These are phyloP conservation scores for Parmales sp. DNA, from an alignment of 108 stramenopile genomes.

Conservation along the genomic window DNA sequence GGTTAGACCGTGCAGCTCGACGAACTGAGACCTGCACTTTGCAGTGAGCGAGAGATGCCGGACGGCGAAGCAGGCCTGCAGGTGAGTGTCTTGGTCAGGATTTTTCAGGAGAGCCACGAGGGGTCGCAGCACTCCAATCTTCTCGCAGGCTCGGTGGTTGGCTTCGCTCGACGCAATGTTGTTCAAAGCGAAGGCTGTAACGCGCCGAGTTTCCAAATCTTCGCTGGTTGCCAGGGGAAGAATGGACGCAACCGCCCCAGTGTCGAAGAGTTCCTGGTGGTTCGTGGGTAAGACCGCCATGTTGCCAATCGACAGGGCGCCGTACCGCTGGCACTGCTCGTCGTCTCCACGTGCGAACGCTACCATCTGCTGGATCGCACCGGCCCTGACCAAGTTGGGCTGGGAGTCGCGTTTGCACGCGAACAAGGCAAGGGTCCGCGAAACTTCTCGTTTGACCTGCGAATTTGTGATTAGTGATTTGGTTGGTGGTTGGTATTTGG, in stretches of 20 bases:
- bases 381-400: conserved; percentile 28
- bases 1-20: conserved; percentile 39
- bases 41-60: conserved; percentile 43
- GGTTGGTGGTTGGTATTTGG: too few species aligned
- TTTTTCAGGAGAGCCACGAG: conserved; percentile 33
- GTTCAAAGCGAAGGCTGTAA: conserved; percentile 48
- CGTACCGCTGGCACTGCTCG: conserved; percentile 37
- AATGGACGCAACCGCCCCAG: conserved; percentile 36
- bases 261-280: conserved; percentile 50
- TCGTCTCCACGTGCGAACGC: conserved; percentile 42
- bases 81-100: conserved; percentile 43
- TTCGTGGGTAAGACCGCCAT: conserved; percentile 36
- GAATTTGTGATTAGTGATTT: conserved; percentile 17
- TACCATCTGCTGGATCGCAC: conserved; percentile 45
- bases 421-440: conserved; percentile 58
- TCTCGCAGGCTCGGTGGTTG: conserved; percentile 53
- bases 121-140: conserved; percentile 46
- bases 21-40: conserved; percentile 44
- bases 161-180: conserved; percentile 40
- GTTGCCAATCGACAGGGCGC: conserved; percentile 44
- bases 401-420: conserved; percentile 60
- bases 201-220: conserved; percentile 50
- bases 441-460: conserved; percentile 54
- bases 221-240: conserved; percentile 26
- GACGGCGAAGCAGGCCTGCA: conserved; percentile 51